These are phyloP conservation scores for Adansonia digitata DNA, from an alignment of 345 rosid genomes.

Conservation along the genomic window DNA sequence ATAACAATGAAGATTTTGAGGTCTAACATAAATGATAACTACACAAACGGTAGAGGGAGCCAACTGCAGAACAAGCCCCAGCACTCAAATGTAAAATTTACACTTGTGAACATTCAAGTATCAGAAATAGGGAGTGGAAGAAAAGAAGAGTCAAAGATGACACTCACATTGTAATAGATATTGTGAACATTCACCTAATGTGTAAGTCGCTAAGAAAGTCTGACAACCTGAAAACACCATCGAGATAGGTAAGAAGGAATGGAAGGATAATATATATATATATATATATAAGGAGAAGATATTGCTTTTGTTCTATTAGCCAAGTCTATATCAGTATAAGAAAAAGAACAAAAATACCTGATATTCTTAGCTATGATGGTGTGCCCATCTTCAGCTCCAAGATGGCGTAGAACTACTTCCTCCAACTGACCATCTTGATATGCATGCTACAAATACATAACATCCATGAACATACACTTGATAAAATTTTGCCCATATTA, in stretches of 20 bases:
- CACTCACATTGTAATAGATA: slow-evolving; percentile 12
- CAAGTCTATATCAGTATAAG: neutral
- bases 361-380: slow-evolving; percentile 55
- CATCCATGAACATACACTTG: slow-evolving; percentile 3
- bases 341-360: slow-evolving; percentile 9
- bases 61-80: neutral
- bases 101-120: neutral
- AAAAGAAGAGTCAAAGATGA: neutral
- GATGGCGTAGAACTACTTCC: slow-evolving; percentile 70
- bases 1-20: neutral
- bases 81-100: neutral
- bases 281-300: neutral
- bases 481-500: neutral
- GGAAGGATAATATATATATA: neutral
- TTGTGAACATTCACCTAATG: slow-evolving; percentile 7
- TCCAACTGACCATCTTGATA: slow-evolving; percentile 72
- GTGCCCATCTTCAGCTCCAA: slow-evolving; percentile 66
- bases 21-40: neutral
- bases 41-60: neutral
- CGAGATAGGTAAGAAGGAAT: neutral
- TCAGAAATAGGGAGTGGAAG: neutral
- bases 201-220: slow-evolving; percentile 17
- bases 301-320: neutral
- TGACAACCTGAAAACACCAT: slow-evolving; percentile 10
- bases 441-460: slow-evolving; percentile 52